A percentile compares a stretch with the other conserved stretches of the same genome.
phyloP scores from a whole-genome alignment of 805 yeast genomes.

The Hanseniaspora singularis region DNA sequence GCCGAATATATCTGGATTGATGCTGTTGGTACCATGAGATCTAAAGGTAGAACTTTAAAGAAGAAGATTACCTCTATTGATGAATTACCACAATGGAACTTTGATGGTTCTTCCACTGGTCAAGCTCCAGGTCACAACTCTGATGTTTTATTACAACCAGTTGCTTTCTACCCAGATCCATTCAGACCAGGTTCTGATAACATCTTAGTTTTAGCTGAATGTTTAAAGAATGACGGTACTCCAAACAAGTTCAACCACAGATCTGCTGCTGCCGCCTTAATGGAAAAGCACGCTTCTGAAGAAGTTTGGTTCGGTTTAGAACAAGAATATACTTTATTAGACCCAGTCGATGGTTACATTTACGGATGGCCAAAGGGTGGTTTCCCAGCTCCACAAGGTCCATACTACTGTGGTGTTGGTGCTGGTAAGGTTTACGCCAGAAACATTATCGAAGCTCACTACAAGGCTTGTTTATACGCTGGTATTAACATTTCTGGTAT shows the following conservation, averaged over 20 bases:
- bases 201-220: constrained; percentile 86
- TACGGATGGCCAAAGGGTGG: constrained; percentile 99
- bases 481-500: constrained; percentile 89
- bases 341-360: constrained; percentile 63
- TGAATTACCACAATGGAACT: constrained; percentile 97
- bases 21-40: constrained; percentile 78
- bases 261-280: constrained; percentile 88
- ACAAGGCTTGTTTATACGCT: constrained; percentile 91
- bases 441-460: constrained; percentile 97
- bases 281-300: constrained; percentile 79
- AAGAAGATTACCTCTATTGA: constrained; percentile 59
- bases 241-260: constrained; percentile 98
- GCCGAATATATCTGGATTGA: constrained; percentile 99
- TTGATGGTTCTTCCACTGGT: constrained; percentile 95
- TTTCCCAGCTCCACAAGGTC: constrained; percentile 99
- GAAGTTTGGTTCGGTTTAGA: constrained; percentile 95
- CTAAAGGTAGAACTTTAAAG: constrained; percentile 80
- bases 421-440: constrained; percentile 96
- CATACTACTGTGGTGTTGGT: constrained; percentile 99
- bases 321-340: constrained; percentile 96
- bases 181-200: constrained; percentile 90
- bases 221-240: constrained; percentile 97
- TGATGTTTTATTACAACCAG: constrained; percentile 92
- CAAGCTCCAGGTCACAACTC: constrained; percentile 98
- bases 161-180: constrained; percentile 87